Conservation (phyloP, 495 filamentous ascomycete genomes). For the Bombardia bombarda region DNA sequence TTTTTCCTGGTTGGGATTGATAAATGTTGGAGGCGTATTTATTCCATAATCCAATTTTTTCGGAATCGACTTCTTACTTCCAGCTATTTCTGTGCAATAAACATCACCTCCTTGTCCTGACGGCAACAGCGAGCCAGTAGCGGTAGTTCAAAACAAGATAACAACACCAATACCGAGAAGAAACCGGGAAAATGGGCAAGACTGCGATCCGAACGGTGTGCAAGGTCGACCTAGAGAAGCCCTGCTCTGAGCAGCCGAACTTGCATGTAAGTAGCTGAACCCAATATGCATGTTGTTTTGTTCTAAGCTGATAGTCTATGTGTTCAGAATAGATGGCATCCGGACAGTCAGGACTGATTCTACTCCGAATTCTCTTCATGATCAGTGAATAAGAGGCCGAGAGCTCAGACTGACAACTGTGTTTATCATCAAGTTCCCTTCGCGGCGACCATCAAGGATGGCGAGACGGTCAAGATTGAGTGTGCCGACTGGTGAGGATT, state of each 20-base stretch:
- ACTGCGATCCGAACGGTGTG: constrained; percentile 58
- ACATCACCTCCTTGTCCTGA: too few relatives aligned
- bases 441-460: constrained; percentile 66
- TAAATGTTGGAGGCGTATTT: too few relatives aligned
- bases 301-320: too few relatives aligned
- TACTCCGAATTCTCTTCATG: neutral
- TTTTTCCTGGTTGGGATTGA: too few relatives aligned
- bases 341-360: constrained; percentile 53
- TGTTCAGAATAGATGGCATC: constrained; percentile 84
- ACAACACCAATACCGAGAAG: neutral
- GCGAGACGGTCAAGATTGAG: constrained; percentile 91
- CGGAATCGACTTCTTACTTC: too few relatives aligned
- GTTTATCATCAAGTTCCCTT: constrained; percentile 77
- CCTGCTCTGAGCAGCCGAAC: constrained; percentile 63
- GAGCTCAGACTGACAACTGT: too few relatives aligned
- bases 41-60: too few relatives aligned
- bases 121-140: too few relatives aligned
- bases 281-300: neutral
- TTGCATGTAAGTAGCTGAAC: constrained; percentile 57
- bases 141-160: too few relatives aligned
- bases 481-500: constrained; percentile 67
- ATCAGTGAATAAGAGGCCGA: too few relatives aligned
- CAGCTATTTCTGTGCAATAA: too few relatives aligned
- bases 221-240: constrained; percentile 70
- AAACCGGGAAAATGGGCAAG: constrained; percentile 17